Conservation (phyloP, 2,329 filamentous ascomycete genomes). For the Cercospora beticola region DNA sequence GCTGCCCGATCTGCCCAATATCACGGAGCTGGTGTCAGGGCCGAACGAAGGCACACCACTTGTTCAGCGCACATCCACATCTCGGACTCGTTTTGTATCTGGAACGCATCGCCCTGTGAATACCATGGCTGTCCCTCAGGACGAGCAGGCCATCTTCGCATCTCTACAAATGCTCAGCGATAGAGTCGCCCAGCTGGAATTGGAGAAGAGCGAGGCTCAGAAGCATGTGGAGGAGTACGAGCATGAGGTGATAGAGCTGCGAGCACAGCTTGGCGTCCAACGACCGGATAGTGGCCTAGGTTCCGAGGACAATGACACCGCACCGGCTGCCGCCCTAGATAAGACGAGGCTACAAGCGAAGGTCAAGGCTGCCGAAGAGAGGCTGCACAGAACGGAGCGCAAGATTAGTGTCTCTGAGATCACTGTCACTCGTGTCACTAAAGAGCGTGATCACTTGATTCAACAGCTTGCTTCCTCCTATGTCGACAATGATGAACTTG, state of each 20-base stretch:
- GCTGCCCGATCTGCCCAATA: conserved; percentile 60
- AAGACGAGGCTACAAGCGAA: conserved; percentile 61
- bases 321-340: conserved; percentile 47
- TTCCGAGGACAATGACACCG: conserved; percentile 47
- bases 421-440: conserved; percentile 60
- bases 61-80: conserved; percentile 51
- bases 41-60: conserved; percentile 59
- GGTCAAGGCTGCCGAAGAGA: conserved; percentile 60
- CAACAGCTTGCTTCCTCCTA: conserved; percentile 63
- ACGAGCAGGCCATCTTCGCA: conserved; percentile 64
- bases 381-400: conserved; percentile 62
- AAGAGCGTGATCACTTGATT: conserved; percentile 65
- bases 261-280: conserved; percentile 46
- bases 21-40: conserved; percentile 62
- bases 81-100: conserved; percentile 57
- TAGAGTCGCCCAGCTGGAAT: conserved; percentile 57
- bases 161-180: conserved; percentile 60
- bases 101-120: conserved; percentile 52
- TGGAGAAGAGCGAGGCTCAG: conserved; percentile 55
- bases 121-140: conserved; percentile 57
- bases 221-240: conserved; percentile 58
- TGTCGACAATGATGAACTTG: conserved; percentile 53
- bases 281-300: conserved; percentile 51
- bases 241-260: conserved; percentile 58
- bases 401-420: conserved; percentile 64